A percentile compares a stretch with the other conserved stretches of the same genome.
Evolutionary conservation across 306 rosid genomes (phyloP).

Genomic region (Carpinus fangiana): DNA sequence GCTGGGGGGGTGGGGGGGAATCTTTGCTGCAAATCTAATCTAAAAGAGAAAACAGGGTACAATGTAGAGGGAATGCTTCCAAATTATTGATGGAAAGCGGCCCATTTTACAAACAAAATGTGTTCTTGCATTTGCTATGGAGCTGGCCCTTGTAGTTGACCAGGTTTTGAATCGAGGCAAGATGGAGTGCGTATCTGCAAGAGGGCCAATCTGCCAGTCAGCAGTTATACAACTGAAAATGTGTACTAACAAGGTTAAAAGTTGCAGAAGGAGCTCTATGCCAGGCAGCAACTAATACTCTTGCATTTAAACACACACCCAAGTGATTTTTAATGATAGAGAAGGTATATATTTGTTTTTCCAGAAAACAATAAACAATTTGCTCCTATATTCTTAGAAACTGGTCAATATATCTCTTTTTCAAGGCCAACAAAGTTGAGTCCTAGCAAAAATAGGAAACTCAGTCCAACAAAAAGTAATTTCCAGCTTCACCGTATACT

Average conservation of each 20-base stretch:
- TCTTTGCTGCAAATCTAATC: too few species aligned
- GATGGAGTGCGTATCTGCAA: too few species aligned
- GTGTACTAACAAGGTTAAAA: neutral
- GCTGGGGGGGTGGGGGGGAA: too few species aligned
- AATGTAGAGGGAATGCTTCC: too few species aligned
- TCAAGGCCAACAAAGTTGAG: conserved; percentile 31
- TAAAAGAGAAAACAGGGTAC: too few species aligned
- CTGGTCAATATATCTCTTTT: conserved; percentile 22
- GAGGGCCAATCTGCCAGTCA: too few species aligned
- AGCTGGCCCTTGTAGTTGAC: too few species aligned
- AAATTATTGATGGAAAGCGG: too few species aligned
- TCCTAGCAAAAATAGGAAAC: conserved; percentile 34
- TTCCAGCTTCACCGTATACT: conserved; percentile 48
- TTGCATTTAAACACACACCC: too few species aligned
- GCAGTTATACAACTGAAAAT: neutral
- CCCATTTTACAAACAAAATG: too few species aligned
- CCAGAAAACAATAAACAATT: neutral
- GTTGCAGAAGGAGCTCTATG: neutral
- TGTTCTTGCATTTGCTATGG: too few species aligned
- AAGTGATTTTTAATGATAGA: neutral
- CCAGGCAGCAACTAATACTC: neutral
- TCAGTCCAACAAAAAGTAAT: conserved; percentile 32
- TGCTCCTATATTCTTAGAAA: conserved; percentile 25
- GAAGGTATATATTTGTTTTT: neutral
- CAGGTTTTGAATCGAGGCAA: too few species aligned